Conservation (phyloP, 331 rosid species). For the Erythrophleum ivorense region DNA sequence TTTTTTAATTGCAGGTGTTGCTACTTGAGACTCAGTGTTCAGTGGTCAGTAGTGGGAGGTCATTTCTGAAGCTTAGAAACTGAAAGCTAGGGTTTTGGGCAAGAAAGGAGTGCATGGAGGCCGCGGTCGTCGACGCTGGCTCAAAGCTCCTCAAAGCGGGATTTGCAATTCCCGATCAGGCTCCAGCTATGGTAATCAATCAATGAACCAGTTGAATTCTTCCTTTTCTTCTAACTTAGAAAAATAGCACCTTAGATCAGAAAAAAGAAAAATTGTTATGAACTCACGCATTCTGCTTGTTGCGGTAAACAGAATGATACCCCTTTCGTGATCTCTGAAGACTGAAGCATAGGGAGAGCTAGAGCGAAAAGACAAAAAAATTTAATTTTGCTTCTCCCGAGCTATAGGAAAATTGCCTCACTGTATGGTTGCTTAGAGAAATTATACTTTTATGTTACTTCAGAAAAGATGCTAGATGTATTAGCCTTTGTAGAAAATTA, state of each 20-base stretch:
- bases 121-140: slow-evolving; percentile 86
- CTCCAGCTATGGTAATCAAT: slow-evolving; percentile 77
- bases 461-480: neutral
- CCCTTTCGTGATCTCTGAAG: neutral
- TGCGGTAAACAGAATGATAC: neutral
- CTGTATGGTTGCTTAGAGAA: slow-evolving; percentile 4
- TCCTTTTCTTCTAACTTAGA: neutral
- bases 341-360: neutral
- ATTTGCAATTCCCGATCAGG: slow-evolving; percentile 92
- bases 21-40: neutral
- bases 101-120: slow-evolving; percentile 63
- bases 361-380: too few species aligned
- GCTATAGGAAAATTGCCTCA: neutral
- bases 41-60: neutral
- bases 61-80: neutral
- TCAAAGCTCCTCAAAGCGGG: slow-evolving; percentile 93
- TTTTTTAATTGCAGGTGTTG: neutral
- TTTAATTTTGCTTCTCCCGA: neutral
- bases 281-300: neutral
- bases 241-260: neutral
- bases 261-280: neutral
- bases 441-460: neutral
- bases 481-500: neutral
- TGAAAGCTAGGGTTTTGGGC: slow-evolving; percentile 37
- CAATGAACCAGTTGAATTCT: neutral